Base-by-base conservation (phyloP, 1,284 basidiomycete genomes). In the Heterobasidion occidentale region DNA sequence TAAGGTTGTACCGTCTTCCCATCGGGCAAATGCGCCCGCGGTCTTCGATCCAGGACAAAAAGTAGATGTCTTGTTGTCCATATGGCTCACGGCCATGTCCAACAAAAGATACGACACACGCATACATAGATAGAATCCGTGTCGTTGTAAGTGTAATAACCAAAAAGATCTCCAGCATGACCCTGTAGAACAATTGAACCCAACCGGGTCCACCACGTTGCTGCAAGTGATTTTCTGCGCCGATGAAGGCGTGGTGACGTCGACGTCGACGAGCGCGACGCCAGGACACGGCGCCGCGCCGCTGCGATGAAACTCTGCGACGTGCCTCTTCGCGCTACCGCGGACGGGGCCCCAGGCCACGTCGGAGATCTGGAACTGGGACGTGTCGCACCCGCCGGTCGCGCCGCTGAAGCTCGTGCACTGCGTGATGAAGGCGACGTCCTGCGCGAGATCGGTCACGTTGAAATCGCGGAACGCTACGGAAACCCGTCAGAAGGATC, bases 1-100 rank as follows among this genome's bases (percentile, higher is more conserved):
- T 85, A 63, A 81, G 85, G 52, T 67, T 81, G 55, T 92, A 90
- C 67, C 75, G 81, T 46, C 68, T 88, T 38, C 87, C 87, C 0
- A 65, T 87, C 35, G 79, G 77, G 6, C 38, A 42, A 3, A 11
- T 42, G 38, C 27, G 27, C 27, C 27, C 27, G 27, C 27, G 27
- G 27, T 4, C 27, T 5, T 27, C 27, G 27, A 6, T 5, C 27
- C 27, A 27, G 27, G 27, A 27, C 27, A 27, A 27, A 27, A 27
- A 27, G 27, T 27, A 27, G 27, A 27, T 19, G 19, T 19, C 19
- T 19, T 2, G 19, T 19, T 19, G 19, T 19, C 19, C 19, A 19
- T 19, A 19, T 19, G 19, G 2, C 2, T 19, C 19, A 27, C 27
- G 27, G 27, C 27, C 27, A 5, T 6, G 27, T 27, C 27, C 27